phyloP scores from a whole-genome alignment of 768 basidiomycete species.

The Leccinum aurantiacum region DNA sequence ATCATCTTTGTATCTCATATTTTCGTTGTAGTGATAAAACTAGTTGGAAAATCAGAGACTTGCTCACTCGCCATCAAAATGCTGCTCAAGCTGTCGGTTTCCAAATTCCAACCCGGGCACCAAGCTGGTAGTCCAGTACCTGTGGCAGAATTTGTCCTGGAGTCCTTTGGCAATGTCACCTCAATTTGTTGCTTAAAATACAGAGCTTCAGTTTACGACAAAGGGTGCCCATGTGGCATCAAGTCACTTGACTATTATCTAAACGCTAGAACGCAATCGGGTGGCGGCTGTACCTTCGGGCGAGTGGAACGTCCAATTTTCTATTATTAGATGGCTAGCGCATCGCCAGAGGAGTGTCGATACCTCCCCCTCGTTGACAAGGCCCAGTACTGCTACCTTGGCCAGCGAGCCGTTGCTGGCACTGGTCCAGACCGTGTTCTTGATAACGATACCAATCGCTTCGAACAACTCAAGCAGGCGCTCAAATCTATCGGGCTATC shows the following conservation, averaged over 20 bases:
- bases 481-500: slow-evolving; percentile 92
- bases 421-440: slow-evolving; percentile 47
- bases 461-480: slow-evolving; percentile 92
- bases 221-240: slow-evolving; percentile 82
- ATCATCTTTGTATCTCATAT: slow-evolving; percentile 1
- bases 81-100: slow-evolving; percentile 86
- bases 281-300: slow-evolving; percentile 84
- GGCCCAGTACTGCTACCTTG: slow-evolving; percentile 83
- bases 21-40: slow-evolving; percentile 72
- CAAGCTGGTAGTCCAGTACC: slow-evolving; percentile 85
- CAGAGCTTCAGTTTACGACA: slow-evolving; percentile 94
- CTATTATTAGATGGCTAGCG: slow-evolving; percentile 94
- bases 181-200: slow-evolving; percentile 96
- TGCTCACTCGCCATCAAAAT: slow-evolving; percentile 86
- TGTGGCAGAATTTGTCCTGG: slow-evolving; percentile 92
- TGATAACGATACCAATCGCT: slow-evolving; percentile 80
- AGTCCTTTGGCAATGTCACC: slow-evolving; percentile 90
- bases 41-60: slow-evolving; percentile 90
- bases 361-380: slow-evolving; percentile 85
- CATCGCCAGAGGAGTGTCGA: slow-evolving; percentile 81
- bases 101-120: slow-evolving; percentile 64
- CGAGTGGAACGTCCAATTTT: slow-evolving; percentile 98
- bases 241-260: slow-evolving; percentile 98
- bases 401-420: slow-evolving; percentile 54
- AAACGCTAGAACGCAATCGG: slow-evolving; percentile 64